phyloP scores from a whole-genome alignment of 768 basidiomycete genomes.

The Phylloporus arenicola region DNA sequence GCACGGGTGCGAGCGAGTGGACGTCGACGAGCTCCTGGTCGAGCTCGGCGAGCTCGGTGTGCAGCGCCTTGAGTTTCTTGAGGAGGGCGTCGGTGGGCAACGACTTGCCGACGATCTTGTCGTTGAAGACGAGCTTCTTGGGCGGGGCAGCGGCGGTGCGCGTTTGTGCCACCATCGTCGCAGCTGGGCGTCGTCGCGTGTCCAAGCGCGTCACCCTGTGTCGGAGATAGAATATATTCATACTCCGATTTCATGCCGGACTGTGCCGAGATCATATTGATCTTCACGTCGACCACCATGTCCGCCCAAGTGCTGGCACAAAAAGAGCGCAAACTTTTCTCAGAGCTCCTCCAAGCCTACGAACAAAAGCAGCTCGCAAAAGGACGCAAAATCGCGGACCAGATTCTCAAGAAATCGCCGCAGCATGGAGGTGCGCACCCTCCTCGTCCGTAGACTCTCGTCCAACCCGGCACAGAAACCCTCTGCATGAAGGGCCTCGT shows the following conservation, averaged over 20 bases:
- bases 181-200: neutral
- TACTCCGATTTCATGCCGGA: neutral
- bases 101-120: constrained; percentile 75
- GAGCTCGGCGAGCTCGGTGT: constrained; percentile 68
- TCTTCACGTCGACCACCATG: constrained; percentile 9
- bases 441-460: neutral
- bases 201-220: neutral
- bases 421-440: constrained; percentile 86
- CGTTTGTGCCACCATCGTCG: constrained; percentile 70
- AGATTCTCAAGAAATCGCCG: constrained; percentile 91
- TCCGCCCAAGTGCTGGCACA: constrained; percentile 46
- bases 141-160: constrained; percentile 50
- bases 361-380: constrained; percentile 87
- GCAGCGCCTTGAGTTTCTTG: constrained; percentile 80
- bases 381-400: constrained; percentile 85
- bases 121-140: constrained; percentile 69
- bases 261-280: neutral
- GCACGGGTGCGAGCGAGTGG: constrained; percentile 58
- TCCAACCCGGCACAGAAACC: constrained; percentile 57
- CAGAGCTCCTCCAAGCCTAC: constrained; percentile 80
- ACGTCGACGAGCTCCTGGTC: constrained; percentile 87
- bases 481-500: constrained; percentile 95
- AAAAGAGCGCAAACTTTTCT: constrained; percentile 83
- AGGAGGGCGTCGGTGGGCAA: constrained; percentile 76
- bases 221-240: constrained; percentile 7